phyloP scores from a whole-genome alignment of 768 basidiomycete genomes.

The Tremella mesenterica region DNA sequence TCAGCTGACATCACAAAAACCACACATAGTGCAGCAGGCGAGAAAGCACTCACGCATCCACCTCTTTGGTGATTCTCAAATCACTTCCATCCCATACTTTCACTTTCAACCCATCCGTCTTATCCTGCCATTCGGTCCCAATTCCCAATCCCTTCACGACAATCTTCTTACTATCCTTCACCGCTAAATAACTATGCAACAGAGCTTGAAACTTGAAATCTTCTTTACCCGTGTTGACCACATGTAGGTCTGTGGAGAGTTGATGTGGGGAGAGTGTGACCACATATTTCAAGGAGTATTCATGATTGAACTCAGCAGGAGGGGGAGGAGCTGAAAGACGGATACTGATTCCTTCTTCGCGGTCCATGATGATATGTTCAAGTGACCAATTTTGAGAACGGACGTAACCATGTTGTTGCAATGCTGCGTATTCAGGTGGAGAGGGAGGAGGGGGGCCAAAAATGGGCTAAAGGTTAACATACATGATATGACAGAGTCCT shows the following conservation, averaged over 20 bases:
- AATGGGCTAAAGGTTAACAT: conserved; percentile 50
- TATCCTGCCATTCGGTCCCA: conserved; percentile 65
- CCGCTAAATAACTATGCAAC: conserved; percentile 78
- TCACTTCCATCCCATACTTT: conserved; percentile 52
- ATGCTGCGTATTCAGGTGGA: conserved; percentile 53
- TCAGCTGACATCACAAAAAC: conserved; percentile 4
- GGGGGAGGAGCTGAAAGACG: conserved; percentile 60
- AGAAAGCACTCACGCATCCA: conserved; percentile 29
- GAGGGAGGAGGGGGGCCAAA: conserved; percentile 68
- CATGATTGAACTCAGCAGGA: conserved; percentile 56
- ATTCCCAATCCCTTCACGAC: conserved; percentile 60
- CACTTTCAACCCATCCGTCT: conserved; percentile 47
- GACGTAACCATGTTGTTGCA: conserved; percentile 87
- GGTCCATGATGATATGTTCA: conserved; percentile 58
- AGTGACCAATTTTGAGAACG: conserved; percentile 67
- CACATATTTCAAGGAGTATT: conserved; percentile 69
- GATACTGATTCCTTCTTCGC: conserved; percentile 63
- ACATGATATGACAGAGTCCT: background rate
- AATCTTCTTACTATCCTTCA: conserved; percentile 51
- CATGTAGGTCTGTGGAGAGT: conserved; percentile 68
- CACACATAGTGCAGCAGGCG: background rate
- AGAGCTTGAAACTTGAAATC: conserved; percentile 80
- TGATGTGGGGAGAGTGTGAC: conserved; percentile 67
- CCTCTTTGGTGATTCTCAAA: conserved; percentile 28
- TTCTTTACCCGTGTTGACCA: conserved; percentile 56